Conservation (phyloP, 345 rosid genomes). For the Citrus unshiu region DNA sequence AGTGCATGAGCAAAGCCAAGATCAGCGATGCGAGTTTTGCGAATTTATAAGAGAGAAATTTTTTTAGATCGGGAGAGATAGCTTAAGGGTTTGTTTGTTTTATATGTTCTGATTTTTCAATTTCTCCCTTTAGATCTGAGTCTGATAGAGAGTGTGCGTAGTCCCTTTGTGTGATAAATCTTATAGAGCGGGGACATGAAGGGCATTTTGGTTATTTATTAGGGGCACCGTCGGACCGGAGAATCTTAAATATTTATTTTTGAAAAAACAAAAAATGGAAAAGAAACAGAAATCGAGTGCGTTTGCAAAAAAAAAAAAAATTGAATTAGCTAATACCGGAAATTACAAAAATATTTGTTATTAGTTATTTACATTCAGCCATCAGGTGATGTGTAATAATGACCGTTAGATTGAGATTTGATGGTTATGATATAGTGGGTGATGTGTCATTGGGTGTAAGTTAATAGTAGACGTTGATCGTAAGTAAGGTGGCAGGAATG, state of each 20-base stretch:
- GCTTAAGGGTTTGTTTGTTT: slow-evolving; percentile 3
- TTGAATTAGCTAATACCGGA: background rate
- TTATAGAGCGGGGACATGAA: slow-evolving; percentile 5
- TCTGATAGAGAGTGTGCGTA: background rate
- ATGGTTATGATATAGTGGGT: background rate
- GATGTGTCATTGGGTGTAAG: background rate
- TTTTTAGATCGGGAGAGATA: slow-evolving; percentile 2
- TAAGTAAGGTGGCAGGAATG: background rate
- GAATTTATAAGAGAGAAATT: background rate
- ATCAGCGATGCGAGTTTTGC: slow-evolving; percentile 7
- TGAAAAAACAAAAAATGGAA: background rate
- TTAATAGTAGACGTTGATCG: background rate
- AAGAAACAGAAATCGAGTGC: background rate
- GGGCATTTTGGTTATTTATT: background rate
- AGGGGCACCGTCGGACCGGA: background rate
- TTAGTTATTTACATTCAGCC: background rate
- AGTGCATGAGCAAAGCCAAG: slow-evolving; percentile 12
- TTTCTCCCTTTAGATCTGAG: slow-evolving; percentile 23
- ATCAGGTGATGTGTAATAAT: background rate
- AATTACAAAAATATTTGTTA: background rate
- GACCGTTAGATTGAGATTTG: background rate
- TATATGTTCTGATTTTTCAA: background rate
- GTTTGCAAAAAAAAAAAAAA: too few relatives aligned
- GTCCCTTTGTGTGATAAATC: background rate
- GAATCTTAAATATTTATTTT: background rate